Conservation (phyloP, 1,139 yeast genomes). For the Yamadazyma kanchanaburiensis region DNA sequence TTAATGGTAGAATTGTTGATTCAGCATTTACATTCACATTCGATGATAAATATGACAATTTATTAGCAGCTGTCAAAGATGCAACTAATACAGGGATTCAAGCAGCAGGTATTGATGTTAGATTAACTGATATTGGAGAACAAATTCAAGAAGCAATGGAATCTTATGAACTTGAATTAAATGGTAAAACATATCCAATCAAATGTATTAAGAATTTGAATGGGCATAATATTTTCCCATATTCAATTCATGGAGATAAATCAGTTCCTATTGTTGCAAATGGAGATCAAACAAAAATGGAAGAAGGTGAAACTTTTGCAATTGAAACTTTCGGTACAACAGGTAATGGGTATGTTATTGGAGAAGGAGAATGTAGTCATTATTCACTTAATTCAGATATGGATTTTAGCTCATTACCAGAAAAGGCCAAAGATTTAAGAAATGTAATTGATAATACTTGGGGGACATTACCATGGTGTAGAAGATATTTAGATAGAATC, state of each 20-base stretch:
- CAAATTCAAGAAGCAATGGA: conserved; percentile 98
- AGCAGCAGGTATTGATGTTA: conserved; percentile 94
- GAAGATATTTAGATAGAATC: conserved; percentile 85
- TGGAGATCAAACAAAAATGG: conserved; percentile 95
- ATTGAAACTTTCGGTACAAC: conserved; percentile 98
- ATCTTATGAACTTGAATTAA: conserved; percentile 85
- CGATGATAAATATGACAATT: conserved; percentile 75
- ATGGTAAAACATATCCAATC: conserved; percentile 82
- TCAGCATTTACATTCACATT: conserved; percentile 93
- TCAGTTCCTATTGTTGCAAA: conserved; percentile 94
- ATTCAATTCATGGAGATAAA: conserved; percentile 88
- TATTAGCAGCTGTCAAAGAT: conserved; percentile 79
- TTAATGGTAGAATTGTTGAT: conserved; percentile 92
- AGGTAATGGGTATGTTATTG: conserved; percentile 85
- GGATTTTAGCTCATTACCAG: conserved; percentile 44
- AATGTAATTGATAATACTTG: conserved; percentile 71
- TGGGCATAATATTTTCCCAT: conserved; percentile 89
- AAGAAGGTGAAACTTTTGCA: conserved; percentile 97
- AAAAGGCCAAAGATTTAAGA: conserved; percentile 65
- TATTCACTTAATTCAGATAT: conserved; percentile 64
- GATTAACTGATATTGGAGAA: conserved; percentile 93
- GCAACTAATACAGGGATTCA: conserved; percentile 93
- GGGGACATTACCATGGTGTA: conserved; percentile 95
- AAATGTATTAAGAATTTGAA: conserved; percentile 88
- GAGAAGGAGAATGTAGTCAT: conserved; percentile 92